Evolutionary conservation across 2,329 filamentous ascomycete species (phyloP).

Genomic region (Phyllosticta paracitricarpa): DNA sequence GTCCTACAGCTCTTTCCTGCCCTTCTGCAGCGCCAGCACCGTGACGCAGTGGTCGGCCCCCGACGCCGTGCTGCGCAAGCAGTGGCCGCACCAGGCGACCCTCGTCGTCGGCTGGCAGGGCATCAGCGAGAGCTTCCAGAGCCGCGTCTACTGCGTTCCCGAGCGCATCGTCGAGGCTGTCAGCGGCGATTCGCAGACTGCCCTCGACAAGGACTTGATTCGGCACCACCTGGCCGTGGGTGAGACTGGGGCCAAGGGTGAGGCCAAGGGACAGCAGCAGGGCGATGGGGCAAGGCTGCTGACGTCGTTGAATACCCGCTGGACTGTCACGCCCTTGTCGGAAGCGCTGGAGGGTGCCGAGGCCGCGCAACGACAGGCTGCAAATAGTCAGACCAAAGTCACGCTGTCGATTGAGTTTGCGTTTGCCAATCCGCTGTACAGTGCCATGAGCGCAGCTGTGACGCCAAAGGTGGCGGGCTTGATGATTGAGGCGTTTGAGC

Average conservation of each 20-base stretch:
- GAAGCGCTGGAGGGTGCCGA: slow-evolving; percentile 15
- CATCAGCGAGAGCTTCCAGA: slow-evolving; percentile 75
- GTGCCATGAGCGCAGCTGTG: slow-evolving; percentile 67
- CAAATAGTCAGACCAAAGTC: slow-evolving; percentile 55
- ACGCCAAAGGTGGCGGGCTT: slow-evolving; percentile 74
- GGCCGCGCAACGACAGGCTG: slow-evolving; percentile 25
- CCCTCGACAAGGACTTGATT: slow-evolving; percentile 2
- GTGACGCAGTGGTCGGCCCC: slow-evolving; percentile 65
- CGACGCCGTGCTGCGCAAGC: slow-evolving; percentile 36
- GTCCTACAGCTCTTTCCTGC: slow-evolving; percentile 78
- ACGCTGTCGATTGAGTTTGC: slow-evolving; percentile 67
- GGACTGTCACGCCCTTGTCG: slow-evolving; percentile 48
- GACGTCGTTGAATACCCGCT: slow-evolving; percentile 58
- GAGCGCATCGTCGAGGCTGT: slow-evolving; percentile 23
- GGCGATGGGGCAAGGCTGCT: slow-evolving; percentile 39
- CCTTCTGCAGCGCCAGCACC: slow-evolving; percentile 69
- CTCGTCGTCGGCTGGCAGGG: slow-evolving; percentile 78
- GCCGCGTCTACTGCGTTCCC: slow-evolving; percentile 67
- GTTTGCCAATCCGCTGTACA: slow-evolving; percentile 84
- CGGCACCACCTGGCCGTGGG: slow-evolving; percentile 1
- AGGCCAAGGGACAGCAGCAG: neutral
- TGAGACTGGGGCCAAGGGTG: neutral
- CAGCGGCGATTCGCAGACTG: slow-evolving; percentile 14
- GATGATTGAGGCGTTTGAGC: slow-evolving; percentile 93
- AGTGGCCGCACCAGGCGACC: slow-evolving; percentile 64